Evolutionary conservation across 2,329 filamentous ascomycete genomes (phyloP).

Genomic region (Diaporthe sp.): DNA sequence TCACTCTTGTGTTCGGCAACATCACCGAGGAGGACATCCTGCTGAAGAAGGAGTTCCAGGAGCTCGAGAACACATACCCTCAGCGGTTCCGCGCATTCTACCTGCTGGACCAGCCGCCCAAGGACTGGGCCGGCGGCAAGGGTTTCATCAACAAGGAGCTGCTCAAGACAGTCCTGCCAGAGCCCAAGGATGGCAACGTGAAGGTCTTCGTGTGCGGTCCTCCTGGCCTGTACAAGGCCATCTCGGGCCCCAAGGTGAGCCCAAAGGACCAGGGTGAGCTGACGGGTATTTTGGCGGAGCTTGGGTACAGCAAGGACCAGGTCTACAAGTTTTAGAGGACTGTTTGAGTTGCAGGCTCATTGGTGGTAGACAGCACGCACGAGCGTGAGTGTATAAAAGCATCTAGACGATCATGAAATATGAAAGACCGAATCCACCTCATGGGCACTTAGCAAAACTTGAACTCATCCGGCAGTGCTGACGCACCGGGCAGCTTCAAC

Average conservation of each 20-base stretch:
- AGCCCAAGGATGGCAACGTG: slow-evolving; percentile 91
- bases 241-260: slow-evolving; percentile 90
- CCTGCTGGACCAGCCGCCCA: slow-evolving; percentile 85
- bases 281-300: slow-evolving; percentile 81
- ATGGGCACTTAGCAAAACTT: neutral
- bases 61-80: slow-evolving; percentile 95
- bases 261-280: slow-evolving; percentile 96
- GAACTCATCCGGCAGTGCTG: neutral
- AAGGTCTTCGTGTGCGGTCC: slow-evolving; percentile 98
- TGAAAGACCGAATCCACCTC: neutral
- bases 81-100: slow-evolving; percentile 97
- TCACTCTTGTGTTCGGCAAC: slow-evolving; percentile 95
- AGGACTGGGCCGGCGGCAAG: slow-evolving; percentile 81
- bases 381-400: neutral
- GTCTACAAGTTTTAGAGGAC: slow-evolving; percentile 87
- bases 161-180: slow-evolving; percentile 93
- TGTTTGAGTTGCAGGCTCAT: neutral
- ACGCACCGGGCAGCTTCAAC: no score
- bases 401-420: slow-evolving; percentile 14
- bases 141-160: slow-evolving; percentile 92
- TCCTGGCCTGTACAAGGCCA: slow-evolving; percentile 91
- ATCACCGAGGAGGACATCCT: slow-evolving; percentile 91
- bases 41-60: slow-evolving; percentile 84
- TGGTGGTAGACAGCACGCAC: neutral
- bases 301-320: slow-evolving; percentile 82